Base-by-base conservation (phyloP, 2,329 filamentous ascomycete genomes). In the Xylaria sp. region DNA sequence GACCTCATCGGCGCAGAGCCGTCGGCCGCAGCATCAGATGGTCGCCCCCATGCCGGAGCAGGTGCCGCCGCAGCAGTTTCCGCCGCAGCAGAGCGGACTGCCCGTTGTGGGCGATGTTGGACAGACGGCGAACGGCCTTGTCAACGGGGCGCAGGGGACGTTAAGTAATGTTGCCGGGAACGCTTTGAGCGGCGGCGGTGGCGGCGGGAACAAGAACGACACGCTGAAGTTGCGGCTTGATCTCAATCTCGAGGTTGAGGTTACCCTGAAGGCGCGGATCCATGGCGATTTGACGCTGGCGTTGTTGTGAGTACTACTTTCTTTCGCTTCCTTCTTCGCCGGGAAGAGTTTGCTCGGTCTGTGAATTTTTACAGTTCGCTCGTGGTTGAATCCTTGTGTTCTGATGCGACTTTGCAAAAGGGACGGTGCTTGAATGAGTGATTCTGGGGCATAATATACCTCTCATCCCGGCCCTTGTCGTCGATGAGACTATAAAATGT, bases 251-350 rank as follows among this genome's bases (percentile, higher is more conserved):
- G 90, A 94, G 68, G 83, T 94, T 57, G 90, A 94, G 74, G 90
- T 94, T 64, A 88, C 92, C 69, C 81, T 94, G 60, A 94, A 94
- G 80, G 90, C 90, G 19, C 87, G 88, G 75, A 92, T 94, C 67
- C 86, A 92, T 67, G 91, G 91, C 71, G 91, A 95, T 77, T 76
- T 95, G 65, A 91, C 89, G 53, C 75, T 94, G 65, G 88, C 86
- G 65, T 80, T 94, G 67, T 75, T 83, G 80, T 83, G 76, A 74
- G 80, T 78, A 52, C 56, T 9, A 46, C 10, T 56, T 54, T 9
- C 13, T 51, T 13, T 57, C 57, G 61, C 35, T 60, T 42, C 9
- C 44, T 39, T 54, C 48, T 39, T 37, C 55, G 3, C 42, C 3
- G n/a, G 23, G 1, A 30, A 30, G 23, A 30, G 23, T 30, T 30